A percentile compares a stretch with the other conserved stretches of the same genome.
phyloP scores from a whole-genome alignment of 345 rosid genomes.

The Citrus reticulata region DNA sequence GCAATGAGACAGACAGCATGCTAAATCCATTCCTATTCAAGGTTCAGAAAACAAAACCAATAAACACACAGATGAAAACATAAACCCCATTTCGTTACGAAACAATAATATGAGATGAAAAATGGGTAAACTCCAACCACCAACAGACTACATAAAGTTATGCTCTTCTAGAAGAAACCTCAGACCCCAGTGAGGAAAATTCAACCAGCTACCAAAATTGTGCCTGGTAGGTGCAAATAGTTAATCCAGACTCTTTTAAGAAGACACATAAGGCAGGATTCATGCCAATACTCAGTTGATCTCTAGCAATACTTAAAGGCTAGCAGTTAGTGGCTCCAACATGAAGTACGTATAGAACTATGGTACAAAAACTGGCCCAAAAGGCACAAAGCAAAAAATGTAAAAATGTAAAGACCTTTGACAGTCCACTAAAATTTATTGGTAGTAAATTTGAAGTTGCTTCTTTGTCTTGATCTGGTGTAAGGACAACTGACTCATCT shows the following conservation, averaged over 20 bases:
- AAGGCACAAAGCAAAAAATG: not conserved
- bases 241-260: not conserved
- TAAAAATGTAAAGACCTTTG: constrained; percentile 32
- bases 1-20: not conserved
- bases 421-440: constrained; percentile 53
- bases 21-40: not conserved
- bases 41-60: not conserved
- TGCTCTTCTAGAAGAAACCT: not conserved
- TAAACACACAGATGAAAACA: not conserved
- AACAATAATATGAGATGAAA: not conserved
- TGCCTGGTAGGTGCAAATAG: not conserved
- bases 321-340: not conserved
- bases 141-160: not conserved
- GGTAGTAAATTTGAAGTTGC: constrained; percentile 60
- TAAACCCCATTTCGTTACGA: not conserved
- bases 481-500: constrained; percentile 44
- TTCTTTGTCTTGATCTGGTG: constrained; percentile 57
- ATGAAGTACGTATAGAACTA: not conserved
- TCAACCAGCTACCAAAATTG: not conserved
- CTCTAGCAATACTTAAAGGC: too few relatives aligned
- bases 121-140: not conserved
- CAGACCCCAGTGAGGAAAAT: not conserved
- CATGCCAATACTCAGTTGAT: not conserved
- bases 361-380: not conserved
- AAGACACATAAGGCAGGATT: not conserved